Evolutionary conservation across 2,329 filamentous ascomycete genomes (phyloP).

Genomic region (Penicillium sp.): DNA sequence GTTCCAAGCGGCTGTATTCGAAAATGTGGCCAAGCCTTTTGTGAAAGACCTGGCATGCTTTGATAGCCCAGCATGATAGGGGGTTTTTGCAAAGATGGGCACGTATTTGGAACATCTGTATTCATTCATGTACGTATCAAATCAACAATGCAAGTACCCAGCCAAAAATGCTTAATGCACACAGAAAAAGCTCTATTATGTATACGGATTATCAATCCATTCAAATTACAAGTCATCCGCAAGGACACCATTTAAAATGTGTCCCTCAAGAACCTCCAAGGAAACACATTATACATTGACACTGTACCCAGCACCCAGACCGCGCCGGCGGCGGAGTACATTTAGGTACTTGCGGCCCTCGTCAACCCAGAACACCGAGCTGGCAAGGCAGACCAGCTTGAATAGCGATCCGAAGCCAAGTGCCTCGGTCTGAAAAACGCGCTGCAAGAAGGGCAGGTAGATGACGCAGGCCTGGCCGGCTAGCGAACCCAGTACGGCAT

Average conservation of each 20-base stretch:
- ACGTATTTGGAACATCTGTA: not conserved
- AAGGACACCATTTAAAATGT: not conserved
- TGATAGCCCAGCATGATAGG: not conserved
- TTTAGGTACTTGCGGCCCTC: slow-evolving; percentile 78
- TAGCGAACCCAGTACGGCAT: slow-evolving; percentile 84
- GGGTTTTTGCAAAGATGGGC: not conserved
- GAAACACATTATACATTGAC: slow-evolving; percentile 45
- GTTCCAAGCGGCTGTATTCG: not conserved
- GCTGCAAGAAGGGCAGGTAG: slow-evolving; percentile 91
- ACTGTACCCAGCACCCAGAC: slow-evolving; percentile 49
- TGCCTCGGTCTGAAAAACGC: slow-evolving; percentile 94
- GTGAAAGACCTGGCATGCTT: not conserved
- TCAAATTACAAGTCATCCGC: slow-evolving; percentile 21
- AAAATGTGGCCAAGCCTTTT: not conserved
- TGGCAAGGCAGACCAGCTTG: slow-evolving; percentile 75
- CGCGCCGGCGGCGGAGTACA: slow-evolving; percentile 39
- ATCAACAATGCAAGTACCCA: slow-evolving; percentile 9
- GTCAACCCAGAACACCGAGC: slow-evolving; percentile 93
- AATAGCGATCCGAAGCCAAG: slow-evolving; percentile 76
- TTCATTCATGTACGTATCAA: slow-evolving; percentile 23
- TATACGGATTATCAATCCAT: slow-evolving; percentile 27
- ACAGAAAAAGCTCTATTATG: slow-evolving; percentile 27
- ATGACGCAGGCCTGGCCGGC: slow-evolving; percentile 89
- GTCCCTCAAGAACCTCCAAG: slow-evolving; percentile 1
- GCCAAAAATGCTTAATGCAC: slow-evolving; percentile 9